phyloP scores from a whole-genome alignment of 208 protist genomes.

The Leishmania guyanensis region DNA sequence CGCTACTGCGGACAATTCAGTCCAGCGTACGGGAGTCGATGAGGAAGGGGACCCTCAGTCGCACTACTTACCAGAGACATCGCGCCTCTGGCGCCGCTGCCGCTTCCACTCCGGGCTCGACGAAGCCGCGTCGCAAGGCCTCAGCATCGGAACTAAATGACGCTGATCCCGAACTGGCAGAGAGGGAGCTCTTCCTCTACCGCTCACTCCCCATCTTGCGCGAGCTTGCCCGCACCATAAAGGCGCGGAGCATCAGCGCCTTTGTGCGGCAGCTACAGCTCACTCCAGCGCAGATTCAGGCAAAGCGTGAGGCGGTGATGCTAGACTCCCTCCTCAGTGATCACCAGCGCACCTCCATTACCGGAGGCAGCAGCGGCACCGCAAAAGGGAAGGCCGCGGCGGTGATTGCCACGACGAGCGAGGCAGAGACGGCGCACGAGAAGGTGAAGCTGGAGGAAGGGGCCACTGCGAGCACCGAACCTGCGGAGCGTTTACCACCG shows the following conservation, averaged over 20 bases:
- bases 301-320: constrained; percentile 75
- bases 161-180: background rate
- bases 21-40: constrained; percentile 19
- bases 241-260: constrained; percentile 39
- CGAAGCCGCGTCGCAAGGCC: background rate
- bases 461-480: background rate
- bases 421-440: background rate
- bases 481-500: constrained; percentile 1
- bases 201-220: constrained; percentile 53
- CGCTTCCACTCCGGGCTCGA: background rate
- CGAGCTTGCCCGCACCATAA: constrained; percentile 44
- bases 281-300: constrained; percentile 54
- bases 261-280: constrained; percentile 54
- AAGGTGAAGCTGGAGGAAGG: constrained; percentile 3
- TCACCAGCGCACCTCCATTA: constrained; percentile 1
- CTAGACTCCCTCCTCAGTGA: constrained; percentile 34
- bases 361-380: background rate
- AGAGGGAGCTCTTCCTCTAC: constrained; percentile 10
- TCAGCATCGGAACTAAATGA: background rate
- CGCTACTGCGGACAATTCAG: constrained; percentile 30
- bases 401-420: constrained; percentile 1
- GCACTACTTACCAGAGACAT: background rate
- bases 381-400: background rate
- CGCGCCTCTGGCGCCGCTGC: background rate
- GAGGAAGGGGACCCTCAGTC: background rate